Conservation (phyloP, 2,329 filamentous ascomycete genomes). For the Aureobasidium sp. region DNA sequence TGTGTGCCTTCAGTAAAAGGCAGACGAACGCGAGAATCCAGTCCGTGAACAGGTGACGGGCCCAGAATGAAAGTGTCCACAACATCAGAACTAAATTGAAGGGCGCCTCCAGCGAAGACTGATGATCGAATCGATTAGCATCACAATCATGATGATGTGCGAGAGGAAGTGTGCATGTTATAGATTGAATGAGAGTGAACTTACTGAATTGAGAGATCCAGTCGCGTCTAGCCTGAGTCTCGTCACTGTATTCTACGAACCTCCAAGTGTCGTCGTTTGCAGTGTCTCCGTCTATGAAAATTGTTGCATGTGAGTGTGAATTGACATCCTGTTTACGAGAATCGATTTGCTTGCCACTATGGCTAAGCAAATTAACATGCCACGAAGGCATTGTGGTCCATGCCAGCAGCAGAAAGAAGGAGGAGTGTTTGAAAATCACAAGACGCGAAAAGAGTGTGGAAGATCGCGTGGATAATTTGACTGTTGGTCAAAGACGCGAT, state of each 20-base stretch:
- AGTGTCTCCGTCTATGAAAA: neutral
- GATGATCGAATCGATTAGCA: neutral
- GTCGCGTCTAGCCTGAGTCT: slow-evolving; percentile 9
- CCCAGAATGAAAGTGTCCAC: neutral
- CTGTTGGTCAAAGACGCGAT: neutral
- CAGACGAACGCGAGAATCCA: neutral
- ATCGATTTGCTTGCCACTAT: neutral
- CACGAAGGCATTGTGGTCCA: neutral
- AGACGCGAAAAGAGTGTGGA: neutral
- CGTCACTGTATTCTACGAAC: neutral
- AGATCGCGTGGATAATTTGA: neutral
- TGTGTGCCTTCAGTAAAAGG: neutral
- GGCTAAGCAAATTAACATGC: neutral
- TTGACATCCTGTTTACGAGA: neutral
- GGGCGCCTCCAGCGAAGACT: neutral
- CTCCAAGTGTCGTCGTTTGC: neutral
- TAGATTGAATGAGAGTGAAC: neutral
- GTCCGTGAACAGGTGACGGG: neutral
- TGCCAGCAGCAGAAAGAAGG: neutral
- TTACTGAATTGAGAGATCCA: slow-evolving; percentile 9
- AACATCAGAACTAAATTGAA: neutral
- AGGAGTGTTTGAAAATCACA: neutral
- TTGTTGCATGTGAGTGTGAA: neutral
- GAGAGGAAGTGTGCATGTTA: neutral
- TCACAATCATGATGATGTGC: neutral